These are phyloP conservation scores for Canariomyces notabilis DNA, from an alignment of 2,329 filamentous ascomycete genomes.

Conservation along the genomic window DNA sequence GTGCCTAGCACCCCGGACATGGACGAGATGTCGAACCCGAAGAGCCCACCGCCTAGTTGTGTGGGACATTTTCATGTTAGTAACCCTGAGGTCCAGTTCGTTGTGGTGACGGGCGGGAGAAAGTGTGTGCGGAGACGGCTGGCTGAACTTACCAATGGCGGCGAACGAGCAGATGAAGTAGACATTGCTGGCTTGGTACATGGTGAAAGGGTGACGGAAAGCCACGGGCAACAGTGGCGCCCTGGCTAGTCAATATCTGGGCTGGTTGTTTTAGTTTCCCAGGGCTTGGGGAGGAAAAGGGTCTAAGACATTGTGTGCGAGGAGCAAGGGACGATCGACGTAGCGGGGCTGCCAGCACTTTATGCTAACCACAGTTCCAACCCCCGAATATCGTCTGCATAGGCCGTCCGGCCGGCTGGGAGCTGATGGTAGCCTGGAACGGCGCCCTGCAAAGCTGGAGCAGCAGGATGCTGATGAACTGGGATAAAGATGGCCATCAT, in stretches of 20 bases:
- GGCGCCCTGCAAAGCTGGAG: too few species aligned
- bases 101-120: not conserved
- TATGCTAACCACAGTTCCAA: not conserved
- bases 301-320: not conserved
- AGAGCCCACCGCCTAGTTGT: slow-evolving; percentile 59
- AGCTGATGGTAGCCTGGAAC: too few species aligned
- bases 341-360: slow-evolving; percentile 1
- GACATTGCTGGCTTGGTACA: slow-evolving; percentile 46
- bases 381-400: too few species aligned
- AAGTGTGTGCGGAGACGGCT: not conserved
- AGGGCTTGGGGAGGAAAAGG: not conserved
- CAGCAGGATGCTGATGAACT: not conserved
- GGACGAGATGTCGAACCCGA: slow-evolving; percentile 74
- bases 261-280: not conserved
- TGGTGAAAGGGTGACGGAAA: slow-evolving; percentile 19
- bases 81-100: too few species aligned
- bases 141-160: slow-evolving; percentile 53
- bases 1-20: slow-evolving; percentile 67
- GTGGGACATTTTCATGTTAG: too few species aligned
- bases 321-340: not conserved
- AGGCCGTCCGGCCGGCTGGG: too few species aligned
- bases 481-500: too few species aligned
- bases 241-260: not conserved
- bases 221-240: not conserved
- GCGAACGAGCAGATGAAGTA: slow-evolving; percentile 59